Conservation (phyloP, 371 early-diverging fungal genomes). For the Actinomucor elegans region DNA sequence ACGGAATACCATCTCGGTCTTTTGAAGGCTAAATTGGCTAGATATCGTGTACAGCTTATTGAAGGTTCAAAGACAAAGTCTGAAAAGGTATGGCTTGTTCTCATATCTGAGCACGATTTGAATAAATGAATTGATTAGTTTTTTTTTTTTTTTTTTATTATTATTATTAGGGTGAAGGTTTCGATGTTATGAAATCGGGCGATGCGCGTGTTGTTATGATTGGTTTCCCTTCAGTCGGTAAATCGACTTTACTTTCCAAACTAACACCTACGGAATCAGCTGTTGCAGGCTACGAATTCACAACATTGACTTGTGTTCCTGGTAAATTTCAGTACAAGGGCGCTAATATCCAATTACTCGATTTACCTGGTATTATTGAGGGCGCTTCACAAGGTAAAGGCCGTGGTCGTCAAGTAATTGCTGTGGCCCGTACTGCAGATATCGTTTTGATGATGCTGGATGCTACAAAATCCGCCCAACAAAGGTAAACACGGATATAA, state of each 20-base stretch:
- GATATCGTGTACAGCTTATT: constrained; percentile 91
- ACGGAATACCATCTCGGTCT: constrained; percentile 98
- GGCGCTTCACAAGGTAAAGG: constrained; percentile 98
- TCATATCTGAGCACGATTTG: too few relatives aligned
- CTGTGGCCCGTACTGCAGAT: constrained; percentile 98
- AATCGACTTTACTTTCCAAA: constrained; percentile 95
- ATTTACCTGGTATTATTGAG: constrained; percentile 89
- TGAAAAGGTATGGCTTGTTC: constrained; percentile 65
- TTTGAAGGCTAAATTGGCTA: constrained; percentile 96
- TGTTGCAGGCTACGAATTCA: constrained; percentile 97
- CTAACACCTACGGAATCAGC: constrained; percentile 95
- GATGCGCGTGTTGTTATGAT: constrained; percentile 99
- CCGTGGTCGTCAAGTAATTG: constrained; percentile 95
- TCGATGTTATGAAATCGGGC: constrained; percentile 98
- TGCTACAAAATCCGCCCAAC: constrained; percentile 89
- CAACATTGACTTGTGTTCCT: constrained; percentile 98
- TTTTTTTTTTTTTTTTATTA: background rate
- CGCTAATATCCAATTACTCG: constrained; percentile 95
- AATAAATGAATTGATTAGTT: too few relatives aligned
- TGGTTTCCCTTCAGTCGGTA: constrained; percentile 99
- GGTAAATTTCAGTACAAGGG: constrained; percentile 98
- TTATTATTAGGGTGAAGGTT: constrained; percentile 80
- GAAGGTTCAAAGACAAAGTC: constrained; percentile 83
- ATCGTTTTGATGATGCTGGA: constrained; percentile 98
- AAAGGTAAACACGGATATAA: constrained; percentile 66